phyloP scores from a whole-genome alignment of 129 eudicot species.

The Kitagawia praeruptora region DNA sequence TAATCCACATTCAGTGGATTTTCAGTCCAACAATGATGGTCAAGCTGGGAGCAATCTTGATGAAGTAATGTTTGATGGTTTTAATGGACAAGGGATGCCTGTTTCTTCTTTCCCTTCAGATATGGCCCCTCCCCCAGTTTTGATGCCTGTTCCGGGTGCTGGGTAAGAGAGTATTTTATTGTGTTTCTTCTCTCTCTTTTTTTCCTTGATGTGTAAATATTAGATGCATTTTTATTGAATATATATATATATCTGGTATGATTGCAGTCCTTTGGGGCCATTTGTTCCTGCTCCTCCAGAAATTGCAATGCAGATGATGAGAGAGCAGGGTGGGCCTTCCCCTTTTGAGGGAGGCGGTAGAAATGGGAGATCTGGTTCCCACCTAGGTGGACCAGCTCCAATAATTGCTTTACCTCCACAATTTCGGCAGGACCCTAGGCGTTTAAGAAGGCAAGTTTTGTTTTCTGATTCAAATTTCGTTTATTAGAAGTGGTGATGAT shows the following conservation, averaged over 20 bases:
- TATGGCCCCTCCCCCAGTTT: constrained; percentile 84
- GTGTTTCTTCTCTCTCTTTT: not conserved
- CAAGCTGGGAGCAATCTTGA: constrained; percentile 46
- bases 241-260: not conserved
- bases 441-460: constrained; percentile 60
- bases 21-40: constrained; percentile 42
- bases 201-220: not conserved
- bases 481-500: not conserved
- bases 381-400: constrained; percentile 54
- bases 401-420: constrained; percentile 77
- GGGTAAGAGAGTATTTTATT: constrained; percentile 43
- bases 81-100: constrained; percentile 64
- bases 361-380: constrained; percentile 53
- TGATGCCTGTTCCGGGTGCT: constrained; percentile 99
- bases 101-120: constrained; percentile 72
- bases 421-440: constrained; percentile 90
- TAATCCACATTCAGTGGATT: constrained; percentile 57
- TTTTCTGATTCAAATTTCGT: not conserved
- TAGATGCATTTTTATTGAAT: not conserved
- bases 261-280: constrained; percentile 88
- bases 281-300: constrained; percentile 99
- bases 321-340: constrained; percentile 87
- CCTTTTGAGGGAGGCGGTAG: constrained; percentile 84
- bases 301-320: constrained; percentile 93
- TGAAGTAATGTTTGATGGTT: constrained; percentile 76